Conservation (phyloP, 257 asterid genomes). For the Plantago major region DNA sequence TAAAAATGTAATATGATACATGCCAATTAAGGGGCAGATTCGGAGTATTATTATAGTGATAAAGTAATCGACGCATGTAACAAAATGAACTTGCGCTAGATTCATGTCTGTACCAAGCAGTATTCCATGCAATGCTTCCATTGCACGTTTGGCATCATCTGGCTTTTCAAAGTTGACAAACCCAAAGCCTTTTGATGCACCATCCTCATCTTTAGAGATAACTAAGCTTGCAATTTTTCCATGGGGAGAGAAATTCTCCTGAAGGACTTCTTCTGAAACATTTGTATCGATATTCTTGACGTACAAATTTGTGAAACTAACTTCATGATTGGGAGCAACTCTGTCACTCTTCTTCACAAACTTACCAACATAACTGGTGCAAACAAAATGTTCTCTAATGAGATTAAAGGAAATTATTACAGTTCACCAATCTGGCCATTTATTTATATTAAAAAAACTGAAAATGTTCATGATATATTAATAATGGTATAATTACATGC, state of each 20-base stretch:
- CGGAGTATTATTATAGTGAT: too few species aligned
- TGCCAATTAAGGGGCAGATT: neutral
- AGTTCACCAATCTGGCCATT: too few species aligned
- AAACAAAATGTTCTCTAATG: constrained; percentile 9
- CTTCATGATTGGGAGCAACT: constrained; percentile 27
- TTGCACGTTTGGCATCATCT: constrained; percentile 55
- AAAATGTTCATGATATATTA: too few species aligned
- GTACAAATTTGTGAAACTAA: constrained; percentile 49
- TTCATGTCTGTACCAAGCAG: constrained; percentile 50
- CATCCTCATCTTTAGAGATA: constrained; percentile 54
- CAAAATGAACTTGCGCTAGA: constrained; percentile 14
- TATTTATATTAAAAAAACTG: constrained; percentile 7
- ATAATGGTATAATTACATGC: too few species aligned
- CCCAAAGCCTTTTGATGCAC: constrained; percentile 75
- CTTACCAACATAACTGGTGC: constrained; percentile 47
- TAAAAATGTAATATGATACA: constrained; percentile 12
- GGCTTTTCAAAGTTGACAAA: constrained; percentile 62
- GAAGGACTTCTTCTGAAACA: constrained; percentile 48
- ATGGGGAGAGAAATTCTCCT: constrained; percentile 45
- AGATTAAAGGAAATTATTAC: neutral
- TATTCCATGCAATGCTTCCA: constrained; percentile 57
- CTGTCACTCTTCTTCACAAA: constrained; percentile 55
- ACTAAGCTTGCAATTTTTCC: constrained; percentile 51
- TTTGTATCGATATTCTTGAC: constrained; percentile 60
- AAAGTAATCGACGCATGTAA: neutral